A percentile compares a stretch with the other conserved stretches of the same genome.
Evolutionary conservation across 805 yeast species (phyloP).

Genomic region (Groenewaldozyma salmanticensis): DNA sequence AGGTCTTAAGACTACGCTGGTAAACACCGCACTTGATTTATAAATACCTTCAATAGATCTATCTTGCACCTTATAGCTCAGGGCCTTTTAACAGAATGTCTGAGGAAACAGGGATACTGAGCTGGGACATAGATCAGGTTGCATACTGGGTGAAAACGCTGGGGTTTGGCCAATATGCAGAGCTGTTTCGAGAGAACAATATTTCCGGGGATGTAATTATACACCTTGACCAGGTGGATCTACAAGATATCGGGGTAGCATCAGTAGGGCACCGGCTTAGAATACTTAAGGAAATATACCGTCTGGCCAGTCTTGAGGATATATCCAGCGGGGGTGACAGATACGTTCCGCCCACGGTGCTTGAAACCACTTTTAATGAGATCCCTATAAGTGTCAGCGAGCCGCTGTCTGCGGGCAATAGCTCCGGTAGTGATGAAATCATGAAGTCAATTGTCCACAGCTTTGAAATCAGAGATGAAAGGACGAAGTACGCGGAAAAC

Average conservation of each 20-base stretch:
- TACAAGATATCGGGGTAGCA: slow-evolving; percentile 59
- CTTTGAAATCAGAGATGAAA: slow-evolving; percentile 22
- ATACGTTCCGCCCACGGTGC: slow-evolving; percentile 27
- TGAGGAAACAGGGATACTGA: slow-evolving; percentile 15
- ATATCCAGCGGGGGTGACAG: slow-evolving; percentile 15
- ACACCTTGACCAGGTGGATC: slow-evolving; percentile 57
- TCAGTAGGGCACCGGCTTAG: slow-evolving; percentile 46
- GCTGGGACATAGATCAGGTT: slow-evolving; percentile 17
- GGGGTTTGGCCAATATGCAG: slow-evolving; percentile 17
- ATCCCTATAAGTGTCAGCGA: slow-evolving; percentile 12
- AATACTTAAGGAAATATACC: slow-evolving; percentile 51
- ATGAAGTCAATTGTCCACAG: slow-evolving; percentile 4
- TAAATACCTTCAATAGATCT: too few relatives aligned
- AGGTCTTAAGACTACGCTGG: too few relatives aligned
- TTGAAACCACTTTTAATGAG: slow-evolving; percentile 11
- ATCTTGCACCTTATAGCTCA: too few relatives aligned
- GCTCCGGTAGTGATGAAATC: not conserved
- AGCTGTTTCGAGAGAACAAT: slow-evolving; percentile 42
- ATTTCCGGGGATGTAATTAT: slow-evolving; percentile 67
- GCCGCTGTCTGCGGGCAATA: not conserved
- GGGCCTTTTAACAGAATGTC: too few relatives aligned
- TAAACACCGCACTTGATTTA: too few relatives aligned
- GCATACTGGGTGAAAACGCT: slow-evolving; percentile 16
- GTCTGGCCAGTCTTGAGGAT: slow-evolving; percentile 12
- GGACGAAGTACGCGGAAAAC: slow-evolving; percentile 25